Evolutionary conservation across 306 rosid species (phyloP).

Genomic region (Acmispon strigosus): DNA sequence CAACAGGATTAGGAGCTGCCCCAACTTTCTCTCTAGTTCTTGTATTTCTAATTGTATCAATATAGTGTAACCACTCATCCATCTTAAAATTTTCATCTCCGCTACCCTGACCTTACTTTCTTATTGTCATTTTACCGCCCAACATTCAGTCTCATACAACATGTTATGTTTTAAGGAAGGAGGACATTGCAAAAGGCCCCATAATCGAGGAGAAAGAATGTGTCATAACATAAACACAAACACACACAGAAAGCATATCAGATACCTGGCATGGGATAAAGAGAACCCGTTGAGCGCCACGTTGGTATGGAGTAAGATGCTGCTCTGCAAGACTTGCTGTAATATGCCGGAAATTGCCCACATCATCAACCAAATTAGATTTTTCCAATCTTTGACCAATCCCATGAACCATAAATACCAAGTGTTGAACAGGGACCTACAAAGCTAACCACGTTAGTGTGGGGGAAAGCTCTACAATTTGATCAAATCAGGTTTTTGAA

Average conservation of each 20-base stretch:
- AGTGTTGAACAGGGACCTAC: slow-evolving; percentile 94
- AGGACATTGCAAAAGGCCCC: not conserved
- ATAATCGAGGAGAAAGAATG: no score
- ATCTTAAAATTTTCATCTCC: no score
- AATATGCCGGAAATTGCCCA: slow-evolving; percentile 66
- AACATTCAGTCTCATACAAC: no score
- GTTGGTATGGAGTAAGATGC: slow-evolving; percentile 79
- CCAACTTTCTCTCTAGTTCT: no score
- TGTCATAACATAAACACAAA: no score
- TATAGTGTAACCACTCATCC: no score
- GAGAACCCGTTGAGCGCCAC: slow-evolving; percentile 79
- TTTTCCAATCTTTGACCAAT: slow-evolving; percentile 99
- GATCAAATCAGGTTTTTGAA: slow-evolving; percentile 12
- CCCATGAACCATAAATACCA: slow-evolving; percentile 99
- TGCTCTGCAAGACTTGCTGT: slow-evolving; percentile 82
- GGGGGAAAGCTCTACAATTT: not conserved
- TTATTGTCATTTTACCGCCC: no score
- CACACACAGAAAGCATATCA: not conserved
- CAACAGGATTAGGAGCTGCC: no score
- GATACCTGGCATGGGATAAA: slow-evolving; percentile 94
- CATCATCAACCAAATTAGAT: slow-evolving; percentile 96
- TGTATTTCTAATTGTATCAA: no score
- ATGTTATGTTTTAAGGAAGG: not conserved
- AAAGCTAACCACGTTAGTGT: slow-evolving; percentile 18
- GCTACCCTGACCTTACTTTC: no score